Base-by-base conservation (phyloP, 1,139 yeast genomes). In the Candida frijolesensis region DNA sequence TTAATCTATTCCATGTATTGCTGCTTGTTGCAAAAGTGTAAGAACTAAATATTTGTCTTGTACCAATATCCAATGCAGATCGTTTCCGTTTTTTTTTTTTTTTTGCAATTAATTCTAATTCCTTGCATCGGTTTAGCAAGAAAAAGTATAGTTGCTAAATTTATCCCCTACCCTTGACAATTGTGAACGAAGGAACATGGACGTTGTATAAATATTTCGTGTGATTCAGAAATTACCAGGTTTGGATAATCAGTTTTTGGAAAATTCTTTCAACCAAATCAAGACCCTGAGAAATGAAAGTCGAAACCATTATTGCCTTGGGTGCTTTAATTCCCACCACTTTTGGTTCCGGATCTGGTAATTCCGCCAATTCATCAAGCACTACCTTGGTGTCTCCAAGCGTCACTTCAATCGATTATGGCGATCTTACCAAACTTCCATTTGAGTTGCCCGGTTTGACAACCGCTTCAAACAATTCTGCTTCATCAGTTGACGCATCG, bases 361-460 rank as follows among this genome's bases (percentile, higher is more conserved):
- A 29, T 6, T n/a, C 6, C 2, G 14, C 19, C 22, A 40, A 40
- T 14, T 27, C 43, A 10, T 27, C 42, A 22, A 27, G 32, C 12
- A 39, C 43, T 15, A 2, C 10, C 10, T 40, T 27, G 19, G 43
- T 27, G 9, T 15, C 43, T 22, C 43, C 43, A 27, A 27, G 22
- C 16, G 43, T 14, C 8, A 40, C 43, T 27, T 40, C 43, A 14
- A 40, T 40, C 16, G 15, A 27, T 29, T 40, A 40, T 15, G 43
- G 43, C 27, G 43, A 40, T 15, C 43, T 40, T 16, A 40, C 43
- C 19, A 40, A 29, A 9, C 43, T 40, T 40, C 43, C 43, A 27
- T 40, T 40, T n/a, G 14, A 33, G 3, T 40, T 40, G 12, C 34
- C 43, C 2, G 25, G 14, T 5, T 29, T 25, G 14, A 27, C 34